These are phyloP conservation scores for Clonostachys byssicola DNA, from an alignment of 2,329 filamentous ascomycete genomes.

Conservation along the genomic window DNA sequence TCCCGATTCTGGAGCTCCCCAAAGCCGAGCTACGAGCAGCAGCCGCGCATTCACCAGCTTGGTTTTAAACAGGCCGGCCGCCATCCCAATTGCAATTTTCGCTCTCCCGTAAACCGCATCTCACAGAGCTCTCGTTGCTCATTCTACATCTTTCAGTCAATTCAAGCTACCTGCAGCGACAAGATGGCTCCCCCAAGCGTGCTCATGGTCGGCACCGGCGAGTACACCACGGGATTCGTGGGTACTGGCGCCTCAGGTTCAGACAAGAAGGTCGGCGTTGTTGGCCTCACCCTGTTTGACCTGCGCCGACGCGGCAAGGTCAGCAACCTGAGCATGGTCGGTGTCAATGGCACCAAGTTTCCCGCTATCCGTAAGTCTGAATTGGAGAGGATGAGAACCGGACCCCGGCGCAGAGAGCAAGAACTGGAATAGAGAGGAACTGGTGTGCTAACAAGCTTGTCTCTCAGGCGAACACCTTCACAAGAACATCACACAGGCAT, in stretches of 20 bases:
- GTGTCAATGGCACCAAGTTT: slow-evolving; percentile 84
- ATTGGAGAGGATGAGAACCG: no score
- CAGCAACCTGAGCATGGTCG: slow-evolving; percentile 80
- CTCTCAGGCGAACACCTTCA: slow-evolving; percentile 69
- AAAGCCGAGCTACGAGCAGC: no score
- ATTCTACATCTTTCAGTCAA: no score
- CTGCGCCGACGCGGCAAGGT: slow-evolving; percentile 86
- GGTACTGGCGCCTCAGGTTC: slow-evolving; percentile 78
- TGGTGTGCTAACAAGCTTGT: neutral
- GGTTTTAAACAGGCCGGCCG: no score
- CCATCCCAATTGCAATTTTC: no score
- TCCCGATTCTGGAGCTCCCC: no score
- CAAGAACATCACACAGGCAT: slow-evolving; percentile 82
- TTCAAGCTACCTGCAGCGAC: neutral
- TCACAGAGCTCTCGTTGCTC: no score
- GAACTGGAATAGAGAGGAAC: no score
- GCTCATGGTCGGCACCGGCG: slow-evolving; percentile 73
- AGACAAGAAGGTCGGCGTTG: slow-evolving; percentile 95
- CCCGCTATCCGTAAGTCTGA: slow-evolving; percentile 73
- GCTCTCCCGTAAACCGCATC: no score
- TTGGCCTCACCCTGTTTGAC: slow-evolving; percentile 86
- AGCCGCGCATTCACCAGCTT: no score
- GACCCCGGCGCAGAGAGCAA: no score
- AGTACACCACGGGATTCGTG: slow-evolving; percentile 96
- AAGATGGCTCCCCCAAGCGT: slow-evolving; percentile 51